Base-by-base conservation (phyloP, 306 rosid genomes). In the Potentilla sterilis region DNA sequence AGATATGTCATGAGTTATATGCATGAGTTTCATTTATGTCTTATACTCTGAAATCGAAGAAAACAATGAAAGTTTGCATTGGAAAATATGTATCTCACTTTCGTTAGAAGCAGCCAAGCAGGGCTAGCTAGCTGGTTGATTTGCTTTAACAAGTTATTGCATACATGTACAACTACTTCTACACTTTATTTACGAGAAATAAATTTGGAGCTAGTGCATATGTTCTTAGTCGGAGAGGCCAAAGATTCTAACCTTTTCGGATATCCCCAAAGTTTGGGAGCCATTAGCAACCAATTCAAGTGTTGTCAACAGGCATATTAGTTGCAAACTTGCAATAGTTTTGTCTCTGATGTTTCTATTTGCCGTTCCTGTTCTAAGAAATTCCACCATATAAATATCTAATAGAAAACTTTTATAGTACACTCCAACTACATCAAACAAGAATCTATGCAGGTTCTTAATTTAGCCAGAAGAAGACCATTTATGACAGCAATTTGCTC, bases 401-500 rank as follows among this genome's bases (percentile, higher is more conserved):
- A 52, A 4, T 51, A 22, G 67, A 21, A 65, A 72, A 38, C 62
- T 21, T 38, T n/a, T 37, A 21, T 38, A 35, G 35, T 52, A 37
- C 47, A 71, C 35, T 49, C 44, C 65, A 19, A 72, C 6, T n/a
- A 37, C 51, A 58, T 43, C 55, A 73, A 59, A 43, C 54, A 73
- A 57, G 52, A 73, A 38, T 43, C 8, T 4, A 19, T 5, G 38
- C 57, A 12, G 49, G 21, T 55, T 40, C 37, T 21, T 22, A 15
- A 43, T 57, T 41, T 22, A 57, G 37, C 3, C 4, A 49, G 28
- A 13, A 34, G 12, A 5, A 24, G 22, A 34, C 63, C 63, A 49
- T 2, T 9, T 34, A 32, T 18, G 38, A 72, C 41, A 71, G 37
- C 28, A 51, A 51, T 32, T 37, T 38, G 70, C 47, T 64, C 55